These are phyloP conservation scores for Aspergillus nomiae DNA, from an alignment of 2,329 filamentous ascomycete species.

Conservation along the genomic window DNA sequence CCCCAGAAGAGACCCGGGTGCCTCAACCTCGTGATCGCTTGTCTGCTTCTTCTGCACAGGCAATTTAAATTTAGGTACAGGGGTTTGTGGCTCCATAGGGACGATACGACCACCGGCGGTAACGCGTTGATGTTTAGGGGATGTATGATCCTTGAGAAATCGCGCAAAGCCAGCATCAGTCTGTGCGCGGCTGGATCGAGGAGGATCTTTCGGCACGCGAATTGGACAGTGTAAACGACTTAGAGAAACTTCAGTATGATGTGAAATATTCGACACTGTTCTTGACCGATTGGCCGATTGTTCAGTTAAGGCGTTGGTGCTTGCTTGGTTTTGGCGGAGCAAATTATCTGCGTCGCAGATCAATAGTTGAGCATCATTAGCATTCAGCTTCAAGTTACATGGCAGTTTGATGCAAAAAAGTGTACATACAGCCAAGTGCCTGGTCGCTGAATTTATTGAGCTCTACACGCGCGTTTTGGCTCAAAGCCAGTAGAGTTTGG, in stretches of 20 bases:
- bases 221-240: conserved; percentile 21
- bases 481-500: conserved; percentile 38
- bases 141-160: conserved; percentile 51
- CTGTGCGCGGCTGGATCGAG: conserved; percentile 34
- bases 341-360: conserved; percentile 25
- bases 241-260: conserved; percentile 20
- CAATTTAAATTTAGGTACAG: conserved; percentile 41
- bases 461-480: conserved; percentile 29
- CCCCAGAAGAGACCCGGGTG: neutral
- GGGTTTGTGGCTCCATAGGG: conserved; percentile 42
- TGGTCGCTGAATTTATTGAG: conserved; percentile 29
- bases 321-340: conserved; percentile 22
- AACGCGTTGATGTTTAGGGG: conserved; percentile 52
- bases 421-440: conserved; percentile 34
- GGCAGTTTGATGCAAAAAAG: neutral
- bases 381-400: neutral
- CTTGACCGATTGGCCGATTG: conserved; percentile 27
- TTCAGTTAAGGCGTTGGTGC: conserved; percentile 27
- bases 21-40: conserved; percentile 1
- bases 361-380: neutral
- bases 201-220: conserved; percentile 38
- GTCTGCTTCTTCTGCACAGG: conserved; percentile 18
- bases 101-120: conserved; percentile 53
- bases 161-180: conserved; percentile 47
- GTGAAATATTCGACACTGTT: conserved; percentile 24